phyloP scores from a whole-genome alignment of 1,139 yeast species.

The Taphrina flavorubra region DNA sequence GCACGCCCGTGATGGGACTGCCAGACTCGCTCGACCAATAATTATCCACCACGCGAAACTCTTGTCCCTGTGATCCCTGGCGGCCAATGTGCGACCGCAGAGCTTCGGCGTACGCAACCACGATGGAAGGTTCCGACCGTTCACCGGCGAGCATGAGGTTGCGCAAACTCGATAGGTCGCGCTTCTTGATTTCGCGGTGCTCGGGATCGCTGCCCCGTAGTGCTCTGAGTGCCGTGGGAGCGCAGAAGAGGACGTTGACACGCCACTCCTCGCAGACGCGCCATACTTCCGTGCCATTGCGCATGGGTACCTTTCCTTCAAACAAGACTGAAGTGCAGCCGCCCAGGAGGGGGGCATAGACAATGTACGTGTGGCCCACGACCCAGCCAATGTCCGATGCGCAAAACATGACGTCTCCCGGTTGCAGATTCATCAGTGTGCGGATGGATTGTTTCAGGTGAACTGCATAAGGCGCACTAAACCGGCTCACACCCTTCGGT shows the following conservation, averaged over 20 bases:
- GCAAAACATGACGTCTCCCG: conserved; percentile 28
- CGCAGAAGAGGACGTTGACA: conserved; percentile 37
- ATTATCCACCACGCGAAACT: conserved; percentile 27
- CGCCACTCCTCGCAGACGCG: conserved; percentile 35
- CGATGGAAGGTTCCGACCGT: conserved; percentile 39
- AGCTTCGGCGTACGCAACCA: conserved; percentile 25
- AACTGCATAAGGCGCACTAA: conserved; percentile 21
- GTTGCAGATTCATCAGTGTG: conserved; percentile 28
- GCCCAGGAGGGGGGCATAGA: conserved; percentile 33
- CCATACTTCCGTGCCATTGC: conserved; percentile 34
- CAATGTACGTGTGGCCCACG: conserved; percentile 37
- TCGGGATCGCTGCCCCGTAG: conserved; percentile 28
- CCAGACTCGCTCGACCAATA: conserved; percentile 38
- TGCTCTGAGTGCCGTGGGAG: conserved; percentile 39
- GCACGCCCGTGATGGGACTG: conserved; percentile 35
- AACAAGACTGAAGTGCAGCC: conserved; percentile 32
- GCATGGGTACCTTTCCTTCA: conserved; percentile 39
- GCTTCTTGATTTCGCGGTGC: conserved; percentile 24
- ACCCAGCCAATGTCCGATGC: conserved; percentile 38
- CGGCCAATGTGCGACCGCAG: conserved; percentile 22
- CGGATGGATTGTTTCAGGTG: conserved; percentile 32
- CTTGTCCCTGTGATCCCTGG: background rate
- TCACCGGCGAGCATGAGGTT: conserved; percentile 38
- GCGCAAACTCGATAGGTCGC: conserved; percentile 10
- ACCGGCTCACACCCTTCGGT: conserved; percentile 33